These are phyloP conservation scores for Schizosaccharomyces octosporus DNA, from an alignment of 805 yeast species.

Conservation along the genomic window DNA sequence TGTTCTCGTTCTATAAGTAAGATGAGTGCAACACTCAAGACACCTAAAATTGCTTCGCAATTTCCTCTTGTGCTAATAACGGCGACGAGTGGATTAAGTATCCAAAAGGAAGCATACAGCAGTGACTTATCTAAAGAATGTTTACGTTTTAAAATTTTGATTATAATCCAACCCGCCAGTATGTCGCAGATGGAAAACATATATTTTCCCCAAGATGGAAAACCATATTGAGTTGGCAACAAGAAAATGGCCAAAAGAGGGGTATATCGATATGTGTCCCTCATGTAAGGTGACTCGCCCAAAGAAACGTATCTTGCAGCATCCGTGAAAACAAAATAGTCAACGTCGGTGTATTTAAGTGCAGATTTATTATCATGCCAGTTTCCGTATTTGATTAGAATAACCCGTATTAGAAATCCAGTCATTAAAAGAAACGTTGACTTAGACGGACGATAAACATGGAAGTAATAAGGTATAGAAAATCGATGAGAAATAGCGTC, in stretches of 20 bases:
- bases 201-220: slow-evolving; percentile 49
- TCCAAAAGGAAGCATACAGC: slow-evolving; percentile 42
- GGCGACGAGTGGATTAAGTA: slow-evolving; percentile 81
- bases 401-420: slow-evolving; percentile 21
- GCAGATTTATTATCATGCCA: slow-evolving; percentile 65
- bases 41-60: slow-evolving; percentile 70
- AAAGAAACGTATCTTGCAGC: slow-evolving; percentile 49
- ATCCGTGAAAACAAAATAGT: slow-evolving; percentile 80
- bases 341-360: slow-evolving; percentile 80
- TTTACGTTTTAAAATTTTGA: slow-evolving; percentile 18
- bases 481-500: too few relatives aligned
- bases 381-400: slow-evolving; percentile 50
- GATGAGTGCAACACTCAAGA: slow-evolving; percentile 29
- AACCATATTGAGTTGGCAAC: slow-evolving; percentile 30
- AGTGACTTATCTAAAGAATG: slow-evolving; percentile 16
- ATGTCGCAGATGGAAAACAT: slow-evolving; percentile 58
- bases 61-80: slow-evolving; percentile 86
- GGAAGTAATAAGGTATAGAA: background rate
- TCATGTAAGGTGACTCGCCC: slow-evolving; percentile 46
- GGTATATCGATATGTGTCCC: slow-evolving; percentile 85
- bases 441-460: background rate
- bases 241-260: slow-evolving; percentile 72
- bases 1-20: slow-evolving; percentile 6
- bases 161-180: slow-evolving; percentile 45
- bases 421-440: slow-evolving; percentile 8